phyloP scores from a whole-genome alignment of 2,329 filamentous ascomycete species.

The Cladophialophora yegresii region DNA sequence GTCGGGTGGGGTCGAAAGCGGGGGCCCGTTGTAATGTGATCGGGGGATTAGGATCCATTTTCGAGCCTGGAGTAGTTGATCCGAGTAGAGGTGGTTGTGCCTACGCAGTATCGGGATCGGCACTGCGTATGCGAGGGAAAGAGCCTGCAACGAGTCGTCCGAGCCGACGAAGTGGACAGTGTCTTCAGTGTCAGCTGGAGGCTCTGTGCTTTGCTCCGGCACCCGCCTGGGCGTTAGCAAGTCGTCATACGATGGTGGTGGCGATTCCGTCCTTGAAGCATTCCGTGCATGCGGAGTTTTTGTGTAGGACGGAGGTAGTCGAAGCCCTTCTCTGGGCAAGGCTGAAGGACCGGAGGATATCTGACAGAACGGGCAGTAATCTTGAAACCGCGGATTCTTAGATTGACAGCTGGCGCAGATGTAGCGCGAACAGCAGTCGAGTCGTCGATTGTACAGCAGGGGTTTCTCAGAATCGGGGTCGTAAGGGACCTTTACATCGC shows the following conservation, averaged over 20 bases:
- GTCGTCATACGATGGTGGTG: slow-evolving; percentile 28
- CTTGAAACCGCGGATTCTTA: slow-evolving; percentile 67
- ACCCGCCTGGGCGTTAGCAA: slow-evolving; percentile 13
- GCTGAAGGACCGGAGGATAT: slow-evolving; percentile 63
- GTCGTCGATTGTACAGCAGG: slow-evolving; percentile 59
- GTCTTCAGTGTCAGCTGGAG: slow-evolving; percentile 47
- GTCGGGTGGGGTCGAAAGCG: slow-evolving; percentile 34
- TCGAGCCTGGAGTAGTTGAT: slow-evolving; percentile 70
- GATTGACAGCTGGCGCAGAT: slow-evolving; percentile 72
- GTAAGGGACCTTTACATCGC: slow-evolving; percentile 55
- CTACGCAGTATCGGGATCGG: slow-evolving; percentile 63
- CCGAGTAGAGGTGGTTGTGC: slow-evolving; percentile 69
- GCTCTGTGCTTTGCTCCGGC: slow-evolving; percentile 7
- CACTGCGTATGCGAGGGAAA: slow-evolving; percentile 72
- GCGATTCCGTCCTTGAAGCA: slow-evolving; percentile 14
- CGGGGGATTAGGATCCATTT: slow-evolving; percentile 71
- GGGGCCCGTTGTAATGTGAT: slow-evolving; percentile 64
- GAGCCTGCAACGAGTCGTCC: slow-evolving; percentile 66
- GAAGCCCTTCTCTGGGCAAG: slow-evolving; percentile 62
- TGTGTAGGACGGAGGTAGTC: slow-evolving; percentile 42
- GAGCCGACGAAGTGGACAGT: slow-evolving; percentile 75
- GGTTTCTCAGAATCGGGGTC: slow-evolving; percentile 63
- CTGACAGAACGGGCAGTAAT: slow-evolving; percentile 75
- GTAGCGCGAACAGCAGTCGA: slow-evolving; percentile 69
- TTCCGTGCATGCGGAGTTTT: slow-evolving; percentile 6